These are phyloP conservation scores for Camellia sinensis DNA, from an alignment of 148 eudicot genomes.

Conservation along the genomic window DNA sequence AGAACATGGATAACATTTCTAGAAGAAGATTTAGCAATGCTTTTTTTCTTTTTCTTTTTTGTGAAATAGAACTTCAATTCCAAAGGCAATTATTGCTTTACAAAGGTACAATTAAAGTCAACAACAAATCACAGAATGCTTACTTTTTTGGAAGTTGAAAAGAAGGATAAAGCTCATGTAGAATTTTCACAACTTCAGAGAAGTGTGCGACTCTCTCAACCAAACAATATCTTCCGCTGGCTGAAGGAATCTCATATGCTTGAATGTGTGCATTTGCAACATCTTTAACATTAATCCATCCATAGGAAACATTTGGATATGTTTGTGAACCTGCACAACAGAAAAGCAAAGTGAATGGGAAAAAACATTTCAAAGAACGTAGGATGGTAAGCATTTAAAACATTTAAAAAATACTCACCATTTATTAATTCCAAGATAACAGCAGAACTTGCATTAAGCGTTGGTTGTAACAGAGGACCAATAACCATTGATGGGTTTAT, in stretches of 20 bases:
- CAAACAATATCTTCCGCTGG: conserved; percentile 50
- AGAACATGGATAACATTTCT: too few species aligned
- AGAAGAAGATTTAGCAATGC: too few species aligned
- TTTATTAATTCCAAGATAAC: conserved; percentile 29
- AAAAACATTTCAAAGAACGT: background rate
- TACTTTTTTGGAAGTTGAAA: conserved; percentile 52
- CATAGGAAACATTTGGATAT: conserved; percentile 35
- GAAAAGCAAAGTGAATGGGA: background rate
- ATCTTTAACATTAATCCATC: conserved; percentile 61
- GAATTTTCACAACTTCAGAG: conserved; percentile 37
- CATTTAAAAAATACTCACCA: conserved; percentile 20
- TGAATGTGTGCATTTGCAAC: conserved; percentile 58
- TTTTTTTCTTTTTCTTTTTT: too few species aligned
- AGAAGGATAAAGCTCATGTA: conserved; percentile 50
- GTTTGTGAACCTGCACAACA: conserved; percentile 38
- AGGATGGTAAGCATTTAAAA: background rate
- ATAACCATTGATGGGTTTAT: conserved; percentile 44
- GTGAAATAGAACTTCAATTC: background rate
- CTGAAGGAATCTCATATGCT: conserved; percentile 56
- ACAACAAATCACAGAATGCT: conserved; percentile 13
- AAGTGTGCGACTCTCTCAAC: conserved; percentile 39
- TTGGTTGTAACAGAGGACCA: conserved; percentile 55
- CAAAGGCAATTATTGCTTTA: background rate
- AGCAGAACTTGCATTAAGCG: conserved; percentile 41
- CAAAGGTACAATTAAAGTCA: background rate